Base-by-base conservation (phyloP, 257 asterid species). In the Solanum sejunctum region DNA sequence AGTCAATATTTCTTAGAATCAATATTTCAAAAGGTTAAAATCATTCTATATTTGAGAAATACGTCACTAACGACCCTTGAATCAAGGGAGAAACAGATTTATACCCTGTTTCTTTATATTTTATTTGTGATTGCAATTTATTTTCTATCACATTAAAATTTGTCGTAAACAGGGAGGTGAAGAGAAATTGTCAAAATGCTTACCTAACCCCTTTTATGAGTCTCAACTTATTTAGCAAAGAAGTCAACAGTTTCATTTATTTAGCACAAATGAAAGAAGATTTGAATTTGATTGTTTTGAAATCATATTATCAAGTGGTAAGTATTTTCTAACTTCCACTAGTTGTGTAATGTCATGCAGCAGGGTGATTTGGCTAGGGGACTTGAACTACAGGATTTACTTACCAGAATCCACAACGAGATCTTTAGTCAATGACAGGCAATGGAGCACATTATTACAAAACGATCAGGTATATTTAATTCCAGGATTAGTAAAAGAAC, bases 311-410 rank as follows among this genome's bases (percentile, higher is more conserved):
- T 28, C 64, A 26, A 77, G 82, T 77, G 82, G 64, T 51, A 26
- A 78, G 20, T 6, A 63, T n/a, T 82, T n/a, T 82, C 85, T 82
- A 82, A 82, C 49, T 16, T 39, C 21, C 43, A 61, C 72, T 61
- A 43, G 75, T 51, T 66, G 32, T 18, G 20, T 82, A 41, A 63
- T 82, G n/a, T 83, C 70, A 73, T 84, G 82, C 90, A 91, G 96
- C 84, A 83, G 88, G 84, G 94, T 91, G 81, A 85, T 91, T 89
- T 91, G 96, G 96, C 91, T 93, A 10, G 96, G 96, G 7, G 94
- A 91, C 91, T 70, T 93, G 89, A 93, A 93, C 86, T 91, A 93
- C 91, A 89, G 93, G 92, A 93, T 93, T 80, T 26, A 84, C 88
- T 92, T 91, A 84, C 93, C 91, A 13, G 93, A 89, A 88, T 89